These are phyloP conservation scores for Ustilago trichophora DNA, from an alignment of 1,284 basidiomycete genomes.

Conservation along the genomic window DNA sequence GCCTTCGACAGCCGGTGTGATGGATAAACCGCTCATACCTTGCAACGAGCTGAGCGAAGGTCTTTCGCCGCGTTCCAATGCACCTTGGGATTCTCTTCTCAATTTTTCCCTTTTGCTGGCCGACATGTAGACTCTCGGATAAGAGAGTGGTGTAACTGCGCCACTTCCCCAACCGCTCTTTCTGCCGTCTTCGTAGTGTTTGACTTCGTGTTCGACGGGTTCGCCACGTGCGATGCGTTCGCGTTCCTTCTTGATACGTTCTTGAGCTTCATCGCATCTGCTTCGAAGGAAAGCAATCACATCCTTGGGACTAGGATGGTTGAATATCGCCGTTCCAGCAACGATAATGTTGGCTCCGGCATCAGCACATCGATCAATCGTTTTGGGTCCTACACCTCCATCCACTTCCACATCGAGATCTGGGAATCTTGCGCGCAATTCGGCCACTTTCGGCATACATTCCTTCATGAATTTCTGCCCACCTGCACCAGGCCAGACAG, in stretches of 20 bases:
- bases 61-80: conserved; percentile 39
- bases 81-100: conserved; percentile 42
- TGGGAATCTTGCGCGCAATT: conserved; percentile 89
- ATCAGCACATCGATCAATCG: conserved; percentile 85
- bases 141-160: conserved; percentile 42
- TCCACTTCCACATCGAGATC: conserved; percentile 92
- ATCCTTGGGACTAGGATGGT: conserved; percentile 77
- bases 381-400: conserved; percentile 92
- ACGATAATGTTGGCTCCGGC: conserved; percentile 93
- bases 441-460: conserved; percentile 88
- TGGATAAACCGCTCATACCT: conserved; percentile 28
- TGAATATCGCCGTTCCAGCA: conserved; percentile 95
- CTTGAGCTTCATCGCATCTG: conserved; percentile 62
- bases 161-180: conserved; percentile 32
- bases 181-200: conserved; percentile 50
- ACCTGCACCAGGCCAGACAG: conserved; percentile 70
- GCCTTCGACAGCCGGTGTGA: conserved; percentile 44
- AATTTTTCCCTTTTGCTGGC: conserved; percentile 43
- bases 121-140: conserved; percentile 52
- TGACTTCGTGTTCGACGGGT: conserved; percentile 39
- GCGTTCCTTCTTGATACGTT: conserved; percentile 58
- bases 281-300: conserved; percentile 60
- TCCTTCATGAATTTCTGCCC: conserved; percentile 96
- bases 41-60: conserved; percentile 18
- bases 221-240: conserved; percentile 56